These are phyloP conservation scores for Carpinus fangiana DNA, from an alignment of 306 rosid genomes.

Conservation along the genomic window DNA sequence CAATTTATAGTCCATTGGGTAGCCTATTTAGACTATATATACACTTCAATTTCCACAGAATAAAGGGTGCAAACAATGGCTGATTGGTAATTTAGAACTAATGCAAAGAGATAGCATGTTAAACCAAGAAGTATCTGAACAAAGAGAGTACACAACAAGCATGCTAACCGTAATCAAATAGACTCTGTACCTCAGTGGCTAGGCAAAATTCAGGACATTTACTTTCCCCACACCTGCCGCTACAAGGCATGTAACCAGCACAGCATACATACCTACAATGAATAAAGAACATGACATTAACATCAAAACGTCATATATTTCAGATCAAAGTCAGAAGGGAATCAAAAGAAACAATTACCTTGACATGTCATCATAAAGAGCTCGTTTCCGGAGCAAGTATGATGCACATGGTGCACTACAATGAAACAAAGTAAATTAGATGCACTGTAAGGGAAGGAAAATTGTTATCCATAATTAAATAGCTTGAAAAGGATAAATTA, in stretches of 20 bases:
- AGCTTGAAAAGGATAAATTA: not conserved
- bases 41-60: not conserved
- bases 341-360: slow-evolving; percentile 49
- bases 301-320: slow-evolving; percentile 3
- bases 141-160: not conserved
- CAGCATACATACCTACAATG: slow-evolving; percentile 74
- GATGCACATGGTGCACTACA: slow-evolving; percentile 82
- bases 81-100: not conserved
- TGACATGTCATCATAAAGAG: slow-evolving; percentile 84
- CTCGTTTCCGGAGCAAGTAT: slow-evolving; percentile 85
- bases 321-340: slow-evolving; percentile 1
- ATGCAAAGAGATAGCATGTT: not conserved
- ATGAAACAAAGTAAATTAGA: slow-evolving; percentile 19
- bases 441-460: not conserved
- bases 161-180: slow-evolving; percentile 5
- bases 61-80: not conserved
- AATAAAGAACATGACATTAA: slow-evolving; percentile 20
- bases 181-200: slow-evolving; percentile 66
- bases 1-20: not conserved
- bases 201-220: slow-evolving; percentile 83
- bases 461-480: not conserved
- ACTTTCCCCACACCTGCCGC: slow-evolving; percentile 93
- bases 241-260: slow-evolving; percentile 97
- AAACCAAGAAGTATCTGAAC: not conserved
- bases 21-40: not conserved